A percentile compares a stretch with the other conserved stretches of the same genome.
Conservation (phyloP, 2,329 filamentous ascomycete species). For the Colletotrichum magnum region DNA sequence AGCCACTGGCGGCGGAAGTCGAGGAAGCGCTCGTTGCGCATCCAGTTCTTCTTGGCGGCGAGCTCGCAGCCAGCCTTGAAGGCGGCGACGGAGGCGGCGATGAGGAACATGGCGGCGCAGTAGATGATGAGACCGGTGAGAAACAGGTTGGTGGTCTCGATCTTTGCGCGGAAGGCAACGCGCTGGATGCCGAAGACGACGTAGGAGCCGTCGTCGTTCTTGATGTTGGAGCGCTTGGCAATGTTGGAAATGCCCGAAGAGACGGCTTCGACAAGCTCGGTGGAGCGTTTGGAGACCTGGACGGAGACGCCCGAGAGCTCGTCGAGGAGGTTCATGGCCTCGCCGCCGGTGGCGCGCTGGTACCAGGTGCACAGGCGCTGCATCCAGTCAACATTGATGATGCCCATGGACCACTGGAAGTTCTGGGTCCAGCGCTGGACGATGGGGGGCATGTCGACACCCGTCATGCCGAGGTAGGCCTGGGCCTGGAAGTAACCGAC, state of each 20-base stretch:
- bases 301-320: conserved; percentile 82
- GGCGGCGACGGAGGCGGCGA: conserved; percentile 78
- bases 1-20: conserved; percentile 97
- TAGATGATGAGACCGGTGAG: conserved; percentile 93
- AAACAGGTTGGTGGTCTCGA: conserved; percentile 94
- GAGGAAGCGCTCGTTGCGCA: conserved; percentile 87
- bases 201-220: conserved; percentile 68
- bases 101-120: conserved; percentile 73
- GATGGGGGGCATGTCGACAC: conserved; percentile 86
- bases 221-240: conserved; percentile 68
- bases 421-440: conserved; percentile 96
- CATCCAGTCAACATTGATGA: conserved; percentile 87
- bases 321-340: conserved; percentile 83
- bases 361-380: conserved; percentile 95
- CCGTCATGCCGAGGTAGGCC: conserved; percentile 89
- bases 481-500: conserved; percentile 96
- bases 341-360: conserved; percentile 91
- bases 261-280: conserved; percentile 55
- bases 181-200: conserved; percentile 87
- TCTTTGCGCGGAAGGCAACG: conserved; percentile 86
- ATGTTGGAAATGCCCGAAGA: conserved; percentile 63
- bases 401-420: conserved; percentile 98
- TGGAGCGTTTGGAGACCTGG: conserved; percentile 78
- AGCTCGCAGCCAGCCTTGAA: conserved; percentile 89
- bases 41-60: conserved; percentile 80